These are phyloP conservation scores for Mangifera indica DNA, from an alignment of 345 rosid genomes.

Conservation along the genomic window DNA sequence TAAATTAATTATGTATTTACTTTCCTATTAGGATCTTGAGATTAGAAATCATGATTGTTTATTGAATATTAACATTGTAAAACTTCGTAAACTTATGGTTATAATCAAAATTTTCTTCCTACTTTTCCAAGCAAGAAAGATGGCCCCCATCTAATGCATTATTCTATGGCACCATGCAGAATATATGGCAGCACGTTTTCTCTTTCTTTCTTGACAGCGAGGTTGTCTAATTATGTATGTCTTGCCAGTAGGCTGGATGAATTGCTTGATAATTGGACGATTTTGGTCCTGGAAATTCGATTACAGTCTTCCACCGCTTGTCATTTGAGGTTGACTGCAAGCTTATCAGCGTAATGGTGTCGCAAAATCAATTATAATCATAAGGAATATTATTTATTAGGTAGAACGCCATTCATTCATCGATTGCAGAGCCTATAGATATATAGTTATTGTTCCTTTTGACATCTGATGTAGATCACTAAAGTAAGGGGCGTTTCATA, in stretches of 20 bases:
- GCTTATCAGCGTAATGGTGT: slow-evolving; percentile 26
- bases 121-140: slow-evolving; percentile 11
- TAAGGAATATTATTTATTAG: no score
- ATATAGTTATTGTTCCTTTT: background rate
- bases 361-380: background rate
- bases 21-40: background rate
- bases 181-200: slow-evolving; percentile 20
- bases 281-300: slow-evolving; percentile 18
- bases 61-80: slow-evolving; percentile 10
- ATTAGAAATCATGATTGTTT: background rate
- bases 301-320: slow-evolving; percentile 9
- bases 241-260: slow-evolving; percentile 7
- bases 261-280: slow-evolving; percentile 20
- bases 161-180: slow-evolving; percentile 14
- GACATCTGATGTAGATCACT: background rate
- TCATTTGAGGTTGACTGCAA: slow-evolving; percentile 31
- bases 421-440: background rate
- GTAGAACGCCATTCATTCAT: no score
- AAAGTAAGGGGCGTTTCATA: no score
- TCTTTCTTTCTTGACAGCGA: slow-evolving; percentile 12
- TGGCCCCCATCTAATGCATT: slow-evolving; percentile 16
- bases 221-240: background rate
- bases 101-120: slow-evolving; percentile 12
- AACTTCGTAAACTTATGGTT: slow-evolving; percentile 1
- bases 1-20: background rate